A percentile compares a stretch with the other conserved stretches of the same genome.
Evolutionary conservation across 1,139 yeast genomes (phyloP).

Genomic region (Wickerhamiella pararugosa): DNA sequence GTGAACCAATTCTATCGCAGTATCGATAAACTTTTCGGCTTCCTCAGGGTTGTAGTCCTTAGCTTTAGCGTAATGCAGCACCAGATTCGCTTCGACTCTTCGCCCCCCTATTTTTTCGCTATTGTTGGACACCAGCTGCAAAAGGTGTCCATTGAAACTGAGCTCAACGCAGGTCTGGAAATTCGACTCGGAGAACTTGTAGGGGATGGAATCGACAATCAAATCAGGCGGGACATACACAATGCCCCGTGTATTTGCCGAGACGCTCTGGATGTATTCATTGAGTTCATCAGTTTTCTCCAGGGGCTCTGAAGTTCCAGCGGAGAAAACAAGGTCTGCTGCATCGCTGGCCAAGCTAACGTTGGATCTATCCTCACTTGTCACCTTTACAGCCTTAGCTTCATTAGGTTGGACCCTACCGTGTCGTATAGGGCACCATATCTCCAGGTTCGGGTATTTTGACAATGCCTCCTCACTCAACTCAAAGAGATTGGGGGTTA

Average conservation of each 20-base stretch:
- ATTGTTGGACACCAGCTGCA: constrained; percentile 37
- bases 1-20: constrained; percentile 11
- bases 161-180: constrained; percentile 35
- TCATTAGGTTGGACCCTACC: constrained; percentile 21
- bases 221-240: constrained; percentile 31
- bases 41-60: constrained; percentile 8
- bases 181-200: constrained; percentile 31
- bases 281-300: neutral
- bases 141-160: constrained; percentile 24
- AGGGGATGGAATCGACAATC: constrained; percentile 29
- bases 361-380: constrained; percentile 31
- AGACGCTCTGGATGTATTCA: constrained; percentile 12
- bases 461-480: no score
- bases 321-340: constrained; percentile 34
- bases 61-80: constrained; percentile 24
- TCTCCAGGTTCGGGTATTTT: no score
- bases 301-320: constrained; percentile 21
- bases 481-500: no score
- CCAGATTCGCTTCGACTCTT: constrained; percentile 33
- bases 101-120: constrained; percentile 46
- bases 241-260: constrained; percentile 25
- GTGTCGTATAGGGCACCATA: neutral
- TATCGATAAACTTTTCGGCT: constrained; percentile 12
- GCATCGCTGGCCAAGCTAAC: constrained; percentile 30
- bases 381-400: constrained; percentile 32